Base-by-base conservation (phyloP, 1,139 yeast genomes). In the Diutina rugosa region DNA sequence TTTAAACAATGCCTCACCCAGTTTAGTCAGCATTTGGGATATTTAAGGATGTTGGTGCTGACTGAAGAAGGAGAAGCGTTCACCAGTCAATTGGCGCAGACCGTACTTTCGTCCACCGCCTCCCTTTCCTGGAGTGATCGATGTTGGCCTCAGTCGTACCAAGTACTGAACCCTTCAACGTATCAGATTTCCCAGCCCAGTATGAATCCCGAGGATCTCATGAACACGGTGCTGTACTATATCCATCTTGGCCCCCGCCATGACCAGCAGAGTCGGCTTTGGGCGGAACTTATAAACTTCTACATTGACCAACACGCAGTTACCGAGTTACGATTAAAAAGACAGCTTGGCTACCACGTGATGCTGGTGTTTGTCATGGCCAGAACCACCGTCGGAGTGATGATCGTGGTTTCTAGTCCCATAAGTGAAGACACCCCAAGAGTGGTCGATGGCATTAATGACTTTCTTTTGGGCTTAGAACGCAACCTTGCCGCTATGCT, bases 331-430 rank as follows among this genome's bases (percentile, higher is more conserved):
- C 69, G 90, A 61, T 72, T 72, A 26, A 76, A 74, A 58, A 75
- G 73, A 57, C 85, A 82, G 61, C 67, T 85, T 55, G 77, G 75
- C 0, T 74, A 74, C 63, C 70, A 76, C 7, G 79, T 83, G 0
- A 60, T 76, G 6, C 78, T 82, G 51, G 89, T 89, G 0, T 58
- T 75, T n/a, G 69, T 85, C 59, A 63, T 77, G 1, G 67, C 80
- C 46, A 68, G 83, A 56, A 71, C 74, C 21, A 76, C 82, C 0
- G 64, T 79, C n/a, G 91, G 91, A 0, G 56, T 82, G 2, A 82
- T 78, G 60, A 66, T 85, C 7, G 73, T 80, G 5, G 67, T 84
- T 0, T 73, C 78, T 73, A 81, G 85, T 61, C 73, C 76, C 16
- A 69, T 67, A 0, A 69, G 67, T 58, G 60, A 69, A 0, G 72